phyloP scores from a whole-genome alignment of 768 basidiomycete genomes.

The Amyloporia xantha region DNA sequence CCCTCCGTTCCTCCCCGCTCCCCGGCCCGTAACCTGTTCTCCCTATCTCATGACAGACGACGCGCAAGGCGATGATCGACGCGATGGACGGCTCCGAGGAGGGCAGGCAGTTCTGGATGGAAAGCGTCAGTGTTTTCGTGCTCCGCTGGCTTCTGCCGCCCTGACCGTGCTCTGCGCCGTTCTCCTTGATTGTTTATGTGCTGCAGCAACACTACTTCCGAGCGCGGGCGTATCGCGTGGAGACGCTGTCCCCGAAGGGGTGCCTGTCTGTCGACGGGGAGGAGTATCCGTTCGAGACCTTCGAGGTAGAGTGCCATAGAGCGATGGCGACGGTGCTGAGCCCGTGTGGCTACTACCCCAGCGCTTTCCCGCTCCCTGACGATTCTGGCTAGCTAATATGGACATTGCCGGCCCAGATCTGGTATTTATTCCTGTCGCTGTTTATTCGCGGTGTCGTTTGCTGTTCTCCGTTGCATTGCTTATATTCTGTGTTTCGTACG shows the following conservation, averaged over 20 bases:
- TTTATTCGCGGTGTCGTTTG: not conserved
- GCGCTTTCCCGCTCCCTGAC: constrained; percentile 34
- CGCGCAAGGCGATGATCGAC: constrained; percentile 44
- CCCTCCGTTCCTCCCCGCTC: not conserved
- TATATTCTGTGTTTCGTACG: no score
- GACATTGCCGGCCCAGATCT: not conserved
- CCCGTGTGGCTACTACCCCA: constrained; percentile 52
- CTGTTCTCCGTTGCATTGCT: no score
- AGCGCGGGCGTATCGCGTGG: constrained; percentile 66
- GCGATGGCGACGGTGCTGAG: constrained; percentile 62
- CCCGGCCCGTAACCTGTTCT: not conserved
- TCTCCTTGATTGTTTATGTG: no score
- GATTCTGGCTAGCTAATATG: not conserved
- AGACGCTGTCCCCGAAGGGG: constrained; percentile 48
- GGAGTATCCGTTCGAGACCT: constrained; percentile 63
- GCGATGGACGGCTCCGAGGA: constrained; percentile 54
- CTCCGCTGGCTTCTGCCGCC: no score
- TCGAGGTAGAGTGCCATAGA: constrained; percentile 70
- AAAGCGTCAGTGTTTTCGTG: constrained; percentile 45
- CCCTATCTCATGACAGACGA: constrained; percentile 28
- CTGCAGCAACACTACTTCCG: constrained; percentile 65
- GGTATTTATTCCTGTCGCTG: not conserved
- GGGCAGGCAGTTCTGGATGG: constrained; percentile 59
- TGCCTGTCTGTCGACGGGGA: constrained; percentile 76
- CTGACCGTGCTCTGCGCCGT: no score